Base-by-base conservation (phyloP, 306 rosid species). In the Chamaecrista fasciculata region DNA sequence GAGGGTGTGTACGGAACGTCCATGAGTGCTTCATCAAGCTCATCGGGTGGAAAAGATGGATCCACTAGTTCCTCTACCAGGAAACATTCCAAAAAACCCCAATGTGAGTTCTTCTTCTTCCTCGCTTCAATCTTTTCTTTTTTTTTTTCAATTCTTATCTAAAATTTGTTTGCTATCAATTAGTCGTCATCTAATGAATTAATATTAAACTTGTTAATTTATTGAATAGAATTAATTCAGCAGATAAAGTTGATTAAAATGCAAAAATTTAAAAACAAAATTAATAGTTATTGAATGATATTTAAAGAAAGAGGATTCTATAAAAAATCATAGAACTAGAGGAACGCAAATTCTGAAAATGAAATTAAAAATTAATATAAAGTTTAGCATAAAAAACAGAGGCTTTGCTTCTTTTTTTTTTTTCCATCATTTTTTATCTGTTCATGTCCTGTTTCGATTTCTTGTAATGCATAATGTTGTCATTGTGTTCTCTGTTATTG, bases 61-160 rank as follows among this genome's bases (percentile, higher is more conserved):
- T 25, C 69, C 18, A 52, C 73, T 34, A 34, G 31, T 46, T 14
- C 71, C 5, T 44, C 66, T 61, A 8, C 69, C 44, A 56, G 62
- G 16, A 76, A 65, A 24, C 3, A 39, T 47, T 69, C 74, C 29
- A 77, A 65, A 61, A 81, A 43, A 69, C 77, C 85, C 19, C 42
- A 63, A 73, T 64, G 82, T 77, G 6, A 16, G 39, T 47, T 59
- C 75, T 62, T 68, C 9, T 46, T 67, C 75, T 62, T 68, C 12
- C 43, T 72, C 7, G 3, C 28, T 70, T 34, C 37, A 39, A 12
- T 23, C 0, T 12, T 14, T 31, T 57, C 8, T 0, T 8, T 8
- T 18, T 8, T 14, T 12, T 55, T 2, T 23, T 3, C 19, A 3
- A 2, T 31, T 5, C 21, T 46, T 9, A 16, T 46, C 16, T n/a